Evolutionary conservation across 176 grass and related monocot species (phyloP).

Genomic region (Oryza nivara): DNA sequence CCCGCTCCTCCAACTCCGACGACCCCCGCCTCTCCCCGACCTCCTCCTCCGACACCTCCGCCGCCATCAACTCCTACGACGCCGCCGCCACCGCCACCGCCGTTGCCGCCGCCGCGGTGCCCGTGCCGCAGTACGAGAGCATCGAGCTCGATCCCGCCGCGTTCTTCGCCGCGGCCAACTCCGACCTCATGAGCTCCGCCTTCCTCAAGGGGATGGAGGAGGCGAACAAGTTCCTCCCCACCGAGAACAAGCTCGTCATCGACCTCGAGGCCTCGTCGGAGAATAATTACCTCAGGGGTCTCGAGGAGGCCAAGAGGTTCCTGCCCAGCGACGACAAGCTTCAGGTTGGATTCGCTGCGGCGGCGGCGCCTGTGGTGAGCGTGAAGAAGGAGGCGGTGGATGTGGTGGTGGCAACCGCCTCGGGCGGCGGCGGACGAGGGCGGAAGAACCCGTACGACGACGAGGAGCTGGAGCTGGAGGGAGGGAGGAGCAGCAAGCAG

Average conservation of each 20-base stretch:
- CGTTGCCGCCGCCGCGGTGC: background rate
- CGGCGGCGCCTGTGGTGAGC: background rate
- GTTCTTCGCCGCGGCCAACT: slow-evolving; percentile 48
- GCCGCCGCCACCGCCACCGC: background rate
- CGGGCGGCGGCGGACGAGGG: slow-evolving; percentile 12
- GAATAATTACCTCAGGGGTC: slow-evolving; percentile 19
- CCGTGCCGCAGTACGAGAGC: background rate
- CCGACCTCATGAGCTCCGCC: slow-evolving; percentile 57
- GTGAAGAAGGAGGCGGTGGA: slow-evolving; percentile 49
- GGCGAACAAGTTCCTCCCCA: slow-evolving; percentile 78
- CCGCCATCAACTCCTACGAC: slow-evolving; percentile 40
- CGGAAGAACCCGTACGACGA: slow-evolving; percentile 61
- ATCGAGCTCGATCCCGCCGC: slow-evolving; percentile 43
- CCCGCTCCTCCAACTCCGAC: slow-evolving; percentile 1
- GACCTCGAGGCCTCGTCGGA: slow-evolving; percentile 22
- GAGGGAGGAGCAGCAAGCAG: slow-evolving; percentile 73
- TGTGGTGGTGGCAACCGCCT: background rate
- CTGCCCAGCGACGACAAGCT: slow-evolving; percentile 43
- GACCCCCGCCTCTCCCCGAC: background rate
- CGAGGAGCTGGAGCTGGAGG: slow-evolving; percentile 51
- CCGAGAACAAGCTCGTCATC: slow-evolving; percentile 40
- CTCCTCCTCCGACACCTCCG: background rate
- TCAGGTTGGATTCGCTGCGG: slow-evolving; percentile 9
- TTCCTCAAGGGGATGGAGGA: slow-evolving; percentile 77
- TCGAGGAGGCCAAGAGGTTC: slow-evolving; percentile 54